These are phyloP conservation scores for Termitomyces sp. DNA, from an alignment of 768 basidiomycete genomes.

Conservation along the genomic window DNA sequence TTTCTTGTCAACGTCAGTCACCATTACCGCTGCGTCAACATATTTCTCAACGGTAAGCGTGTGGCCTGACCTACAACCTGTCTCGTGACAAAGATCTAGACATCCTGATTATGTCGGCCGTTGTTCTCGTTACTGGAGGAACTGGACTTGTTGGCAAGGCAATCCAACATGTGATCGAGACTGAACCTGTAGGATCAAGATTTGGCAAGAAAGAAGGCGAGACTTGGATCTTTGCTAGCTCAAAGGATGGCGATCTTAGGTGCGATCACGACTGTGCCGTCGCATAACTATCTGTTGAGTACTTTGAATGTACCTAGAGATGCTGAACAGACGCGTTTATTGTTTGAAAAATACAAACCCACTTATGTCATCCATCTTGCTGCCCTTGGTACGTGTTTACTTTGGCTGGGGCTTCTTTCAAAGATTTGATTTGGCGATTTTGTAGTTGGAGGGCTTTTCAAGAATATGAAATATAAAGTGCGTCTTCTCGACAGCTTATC, in stretches of 20 bases:
- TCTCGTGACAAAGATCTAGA: neutral
- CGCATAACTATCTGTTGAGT: neutral
- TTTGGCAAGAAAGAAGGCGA: slow-evolving; percentile 77
- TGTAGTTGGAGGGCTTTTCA: slow-evolving; percentile 89
- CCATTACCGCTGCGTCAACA: neutral
- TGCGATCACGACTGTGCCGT: slow-evolving; percentile 20
- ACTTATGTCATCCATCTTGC: slow-evolving; percentile 97
- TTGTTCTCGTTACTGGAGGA: slow-evolving; percentile 81
- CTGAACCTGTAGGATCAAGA: slow-evolving; percentile 69
- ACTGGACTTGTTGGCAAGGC: slow-evolving; percentile 85
- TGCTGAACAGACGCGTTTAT: slow-evolving; percentile 54
- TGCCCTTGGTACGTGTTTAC: slow-evolving; percentile 63
- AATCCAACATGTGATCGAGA: slow-evolving; percentile 72
- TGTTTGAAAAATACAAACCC: slow-evolving; percentile 90
- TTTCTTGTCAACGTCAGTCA: neutral
- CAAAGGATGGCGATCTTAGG: slow-evolving; percentile 83
- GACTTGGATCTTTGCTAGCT: slow-evolving; percentile 80
- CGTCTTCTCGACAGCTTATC: slow-evolving; percentile 4
- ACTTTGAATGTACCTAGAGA: slow-evolving; percentile 40
- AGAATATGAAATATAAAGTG: slow-evolving; percentile 93
- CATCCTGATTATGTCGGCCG: slow-evolving; percentile 26
- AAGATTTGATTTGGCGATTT: slow-evolving; percentile 2
- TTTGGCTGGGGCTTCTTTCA: neutral
- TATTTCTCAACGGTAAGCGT: neutral
- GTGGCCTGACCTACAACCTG: neutral